phyloP scores from a whole-genome alignment of 2,329 filamentous ascomycete genomes.

The Corinectria fuckeliana region DNA sequence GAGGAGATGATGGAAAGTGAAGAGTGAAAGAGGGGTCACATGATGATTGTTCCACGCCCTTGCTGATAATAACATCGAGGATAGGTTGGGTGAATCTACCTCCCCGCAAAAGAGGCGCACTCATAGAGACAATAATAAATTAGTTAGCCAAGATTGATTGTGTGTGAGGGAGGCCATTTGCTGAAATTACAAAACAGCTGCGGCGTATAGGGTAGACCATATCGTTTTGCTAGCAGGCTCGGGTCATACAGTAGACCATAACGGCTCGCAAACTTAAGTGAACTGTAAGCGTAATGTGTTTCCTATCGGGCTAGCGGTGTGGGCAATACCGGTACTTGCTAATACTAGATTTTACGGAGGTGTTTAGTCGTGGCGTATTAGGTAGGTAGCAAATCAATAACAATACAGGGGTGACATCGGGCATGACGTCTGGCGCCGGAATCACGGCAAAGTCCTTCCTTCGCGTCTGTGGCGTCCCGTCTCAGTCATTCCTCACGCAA shows the following conservation, averaged over 20 bases:
- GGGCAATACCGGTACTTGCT: no score
- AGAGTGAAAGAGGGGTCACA: slow-evolving; percentile 20
- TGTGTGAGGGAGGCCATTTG: no score
- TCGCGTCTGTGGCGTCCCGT: slow-evolving; percentile 5
- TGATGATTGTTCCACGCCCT: slow-evolving; percentile 25
- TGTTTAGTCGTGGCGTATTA: background rate
- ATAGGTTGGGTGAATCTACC: background rate
- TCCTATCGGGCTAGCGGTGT: no score
- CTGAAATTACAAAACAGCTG: no score
- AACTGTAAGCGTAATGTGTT: background rate
- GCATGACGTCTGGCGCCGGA: slow-evolving; percentile 1
- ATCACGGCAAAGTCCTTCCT: slow-evolving; percentile 1
- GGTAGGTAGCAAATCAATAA: background rate
- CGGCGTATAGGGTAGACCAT: no score
- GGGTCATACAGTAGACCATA: no score
- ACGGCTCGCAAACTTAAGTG: background rate
- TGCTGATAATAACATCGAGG: slow-evolving; percentile 15
- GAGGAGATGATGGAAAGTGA: background rate
- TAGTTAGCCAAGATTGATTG: no score
- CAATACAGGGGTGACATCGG: background rate
- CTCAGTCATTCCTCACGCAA: slow-evolving; percentile 4
- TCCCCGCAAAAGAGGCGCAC: no score
- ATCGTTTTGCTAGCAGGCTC: no score
- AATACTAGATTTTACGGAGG: background rate
- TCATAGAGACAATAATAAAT: background rate